Percentiles rank a stretch among this genome's conserved stretches.
phyloP scores from a whole-genome alignment of 371 early-diverging fungal genomes.

The Mortierella sp. region DNA sequence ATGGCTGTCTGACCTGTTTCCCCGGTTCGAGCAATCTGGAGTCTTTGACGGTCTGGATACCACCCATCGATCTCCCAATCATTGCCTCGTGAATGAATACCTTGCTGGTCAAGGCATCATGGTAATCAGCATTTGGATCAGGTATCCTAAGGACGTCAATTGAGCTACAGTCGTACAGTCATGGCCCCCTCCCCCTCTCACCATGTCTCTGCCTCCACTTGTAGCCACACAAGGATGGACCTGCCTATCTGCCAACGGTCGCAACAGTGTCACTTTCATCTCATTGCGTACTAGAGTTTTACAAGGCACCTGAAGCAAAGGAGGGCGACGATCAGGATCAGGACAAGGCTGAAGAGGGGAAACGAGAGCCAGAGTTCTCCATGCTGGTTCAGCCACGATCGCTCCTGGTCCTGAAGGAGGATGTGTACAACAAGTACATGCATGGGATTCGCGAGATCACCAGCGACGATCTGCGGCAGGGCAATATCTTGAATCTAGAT shows the following conservation, averaged over 20 bases:
- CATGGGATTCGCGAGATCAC: slow-evolving; percentile 64
- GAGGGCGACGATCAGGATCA: not conserved
- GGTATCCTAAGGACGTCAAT: no score
- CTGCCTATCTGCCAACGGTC: slow-evolving; percentile 64
- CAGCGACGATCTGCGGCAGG: slow-evolving; percentile 49
- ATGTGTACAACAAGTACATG: slow-evolving; percentile 60
- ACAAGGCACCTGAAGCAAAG: slow-evolving; percentile 15
- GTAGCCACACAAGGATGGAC: slow-evolving; percentile 71
- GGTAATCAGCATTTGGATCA: no score
- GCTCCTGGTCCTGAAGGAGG: slow-evolving; percentile 60
- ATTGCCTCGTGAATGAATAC: slow-evolving; percentile 69
- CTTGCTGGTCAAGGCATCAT: slow-evolving; percentile 71
- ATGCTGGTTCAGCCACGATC: slow-evolving; percentile 56
- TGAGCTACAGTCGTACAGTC: no score
- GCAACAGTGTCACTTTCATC: slow-evolving; percentile 66
- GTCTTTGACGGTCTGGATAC: slow-evolving; percentile 42
- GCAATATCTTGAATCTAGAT: slow-evolving; percentile 39
- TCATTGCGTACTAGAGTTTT: slow-evolving; percentile 62
- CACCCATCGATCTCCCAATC: slow-evolving; percentile 54
- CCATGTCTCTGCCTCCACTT: not conserved
- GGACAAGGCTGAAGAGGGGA: slow-evolving; percentile 1
- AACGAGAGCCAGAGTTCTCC: slow-evolving; percentile 38
- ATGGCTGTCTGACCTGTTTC: slow-evolving; percentile 55
- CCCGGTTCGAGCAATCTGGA: slow-evolving; percentile 36
- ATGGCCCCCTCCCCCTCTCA: no score